Conservation (phyloP, 257 asterid genomes). For the Capsicum chinense region DNA sequence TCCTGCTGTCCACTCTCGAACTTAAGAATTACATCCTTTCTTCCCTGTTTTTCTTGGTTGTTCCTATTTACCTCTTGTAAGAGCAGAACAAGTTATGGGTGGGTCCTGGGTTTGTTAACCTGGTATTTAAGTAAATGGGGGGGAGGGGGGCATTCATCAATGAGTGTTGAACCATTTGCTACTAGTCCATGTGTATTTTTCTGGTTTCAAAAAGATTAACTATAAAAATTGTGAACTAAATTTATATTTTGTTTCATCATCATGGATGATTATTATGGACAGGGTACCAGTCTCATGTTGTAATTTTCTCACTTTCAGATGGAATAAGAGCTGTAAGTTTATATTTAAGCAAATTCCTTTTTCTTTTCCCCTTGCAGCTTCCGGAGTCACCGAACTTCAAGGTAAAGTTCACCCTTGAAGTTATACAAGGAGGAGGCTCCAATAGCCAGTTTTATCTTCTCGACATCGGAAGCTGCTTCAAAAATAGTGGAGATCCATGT, state of each 20-base stretch:
- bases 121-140: neutral
- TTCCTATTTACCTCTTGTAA: neutral
- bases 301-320: conserved; percentile 6
- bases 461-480: conserved; percentile 91
- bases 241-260: neutral
- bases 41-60: conserved; percentile 11
- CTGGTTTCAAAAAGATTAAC: neutral
- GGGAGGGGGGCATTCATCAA: neutral
- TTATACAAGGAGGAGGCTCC: conserved; percentile 78
- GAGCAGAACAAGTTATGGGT: neutral
- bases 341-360: neutral
- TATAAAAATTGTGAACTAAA: neutral
- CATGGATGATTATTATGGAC: neutral
- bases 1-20: neutral
- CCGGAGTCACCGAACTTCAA: conserved; percentile 81
- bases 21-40: neutral
- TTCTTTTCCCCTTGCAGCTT: conserved; percentile 45
- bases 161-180: neutral
- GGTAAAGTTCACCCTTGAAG: conserved; percentile 67
- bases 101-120: neutral
- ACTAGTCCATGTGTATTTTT: neutral
- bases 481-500: conserved; percentile 75
- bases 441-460: conserved; percentile 83
- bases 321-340: neutral
- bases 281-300: neutral